Evolutionary conservation across 768 basidiomycete genomes (phyloP).

Genomic region (Suillus hirtellus): DNA sequence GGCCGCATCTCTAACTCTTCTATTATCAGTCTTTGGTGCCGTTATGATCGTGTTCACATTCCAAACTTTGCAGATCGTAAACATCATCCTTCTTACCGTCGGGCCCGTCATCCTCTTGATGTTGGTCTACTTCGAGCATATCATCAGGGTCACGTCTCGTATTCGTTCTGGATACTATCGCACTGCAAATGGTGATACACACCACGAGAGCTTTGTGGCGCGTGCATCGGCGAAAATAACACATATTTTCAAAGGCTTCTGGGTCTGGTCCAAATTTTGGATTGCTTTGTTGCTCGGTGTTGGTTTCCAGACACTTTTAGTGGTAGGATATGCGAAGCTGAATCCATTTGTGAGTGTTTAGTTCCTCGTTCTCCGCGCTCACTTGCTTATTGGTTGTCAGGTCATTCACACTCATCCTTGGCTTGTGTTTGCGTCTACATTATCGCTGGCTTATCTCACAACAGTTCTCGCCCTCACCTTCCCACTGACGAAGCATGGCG

Average conservation of each 20-base stretch:
- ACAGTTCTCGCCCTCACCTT: constrained; percentile 43
- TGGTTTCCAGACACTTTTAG: constrained; percentile 48
- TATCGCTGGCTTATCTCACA: constrained; percentile 52
- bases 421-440: constrained; percentile 48
- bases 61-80: constrained; percentile 48
- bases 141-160: constrained; percentile 23
- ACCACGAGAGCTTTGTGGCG: constrained; percentile 13
- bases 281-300: constrained; percentile 48
- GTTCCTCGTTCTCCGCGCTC: background rate
- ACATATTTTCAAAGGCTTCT: constrained; percentile 32
- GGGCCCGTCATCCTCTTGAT: constrained; percentile 58
- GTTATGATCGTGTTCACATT: constrained; percentile 57
- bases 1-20: background rate
- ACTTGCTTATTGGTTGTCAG: constrained; percentile 34
- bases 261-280: constrained; percentile 66
- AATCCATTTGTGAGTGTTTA: constrained; percentile 60
- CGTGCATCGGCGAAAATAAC: constrained; percentile 28
- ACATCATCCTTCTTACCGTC: constrained; percentile 61
- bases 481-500: constrained; percentile 28
- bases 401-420: constrained; percentile 60
- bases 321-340: constrained; percentile 49
- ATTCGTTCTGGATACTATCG: constrained; percentile 17
- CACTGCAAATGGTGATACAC: constrained; percentile 7
- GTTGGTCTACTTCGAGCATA: constrained; percentile 39
- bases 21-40: constrained; percentile 54